These are phyloP conservation scores for Deuterostichococcus epilithicus DNA, from an alignment of 139 green algal species.

Conservation along the genomic window DNA sequence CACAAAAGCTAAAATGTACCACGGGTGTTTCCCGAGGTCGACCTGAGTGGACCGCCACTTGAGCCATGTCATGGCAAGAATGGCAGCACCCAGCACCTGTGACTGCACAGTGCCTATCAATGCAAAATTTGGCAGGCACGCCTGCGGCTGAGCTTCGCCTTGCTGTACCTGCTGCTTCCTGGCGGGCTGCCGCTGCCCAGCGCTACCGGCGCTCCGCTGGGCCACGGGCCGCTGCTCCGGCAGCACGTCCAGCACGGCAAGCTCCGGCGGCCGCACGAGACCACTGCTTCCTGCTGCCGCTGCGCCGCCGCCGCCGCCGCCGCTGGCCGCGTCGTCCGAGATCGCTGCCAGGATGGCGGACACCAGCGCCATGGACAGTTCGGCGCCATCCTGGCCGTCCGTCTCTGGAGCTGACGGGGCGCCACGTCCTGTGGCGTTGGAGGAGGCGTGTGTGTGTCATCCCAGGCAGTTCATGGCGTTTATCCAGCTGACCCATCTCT, in stretches of 20 bases:
- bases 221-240: neutral
- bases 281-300: neutral
- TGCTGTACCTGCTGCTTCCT: neutral
- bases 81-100: too few relatives aligned
- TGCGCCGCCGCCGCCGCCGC: neutral
- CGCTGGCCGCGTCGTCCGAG: neutral
- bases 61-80: too few relatives aligned
- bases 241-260: neutral
- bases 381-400: slow-evolving; percentile 2
- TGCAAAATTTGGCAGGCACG: too few relatives aligned
- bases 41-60: too few relatives aligned
- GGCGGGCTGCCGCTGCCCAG: neutral
- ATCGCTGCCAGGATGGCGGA: slow-evolving; percentile 47
- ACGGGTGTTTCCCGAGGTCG: too few relatives aligned
- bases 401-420: neutral
- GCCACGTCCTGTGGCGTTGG: neutral
- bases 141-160: neutral
- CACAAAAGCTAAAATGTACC: too few relatives aligned
- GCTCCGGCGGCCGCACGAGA: neutral
- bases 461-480: neutral
- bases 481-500: neutral
- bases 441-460: neutral
- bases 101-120: too few relatives aligned
- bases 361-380: slow-evolving; percentile 64
- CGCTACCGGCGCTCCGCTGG: neutral